Base-by-base conservation (phyloP, 768 basidiomycete species). In the Vishniacozyma victoriae region DNA sequence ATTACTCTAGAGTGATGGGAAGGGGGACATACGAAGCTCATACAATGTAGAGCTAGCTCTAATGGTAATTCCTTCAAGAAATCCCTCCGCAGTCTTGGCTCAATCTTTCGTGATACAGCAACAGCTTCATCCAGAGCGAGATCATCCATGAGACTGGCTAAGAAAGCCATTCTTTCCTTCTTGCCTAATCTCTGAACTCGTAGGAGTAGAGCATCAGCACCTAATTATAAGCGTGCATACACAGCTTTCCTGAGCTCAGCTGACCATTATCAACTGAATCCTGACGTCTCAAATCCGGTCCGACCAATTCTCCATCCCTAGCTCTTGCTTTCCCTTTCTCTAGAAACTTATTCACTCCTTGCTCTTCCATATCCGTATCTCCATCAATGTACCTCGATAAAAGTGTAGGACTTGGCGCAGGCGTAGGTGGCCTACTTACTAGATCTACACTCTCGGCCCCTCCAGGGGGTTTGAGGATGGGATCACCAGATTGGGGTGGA, bases 1-100 rank as follows among this genome's bases (percentile, higher is more conserved):
- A 9, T n/a, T n/a, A 33, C 4, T 5, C 5, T n/a, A 36, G n/a
- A 48, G 16, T 27, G 38, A 22, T 13, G 1, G 15, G 27, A 12
- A 5, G 26, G 26, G 22, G 20, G 38, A 42, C 70, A 52, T 42
- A 69, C 76, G 68, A 82, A 91, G 47, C 77, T 71, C 27, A 95
- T 76, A 45, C 91, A 79, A 59, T 88, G 79, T 18, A 90, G 69
- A 0, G 81, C 79, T 13, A 95, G 75, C 71, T 95, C 90, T 14
- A 78, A 71, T 4, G 82, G 82, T 15, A 84, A 71, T 31, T 81
- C 79, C 9, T 73, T 63, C 36, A 76, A 71, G 57, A 77, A 77
- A 55, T 72, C 70, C 23, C 68, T 36, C 29, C 56, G 57, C 27
- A 72, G 35, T 20, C 60, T 50, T 6, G 70, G 70, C 18, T 65